Evolutionary conservation across 768 basidiomycete species (phyloP), one percentile per base, ranked within the genome.

Genomic region (Psilocybe cyanescens): DNA sequence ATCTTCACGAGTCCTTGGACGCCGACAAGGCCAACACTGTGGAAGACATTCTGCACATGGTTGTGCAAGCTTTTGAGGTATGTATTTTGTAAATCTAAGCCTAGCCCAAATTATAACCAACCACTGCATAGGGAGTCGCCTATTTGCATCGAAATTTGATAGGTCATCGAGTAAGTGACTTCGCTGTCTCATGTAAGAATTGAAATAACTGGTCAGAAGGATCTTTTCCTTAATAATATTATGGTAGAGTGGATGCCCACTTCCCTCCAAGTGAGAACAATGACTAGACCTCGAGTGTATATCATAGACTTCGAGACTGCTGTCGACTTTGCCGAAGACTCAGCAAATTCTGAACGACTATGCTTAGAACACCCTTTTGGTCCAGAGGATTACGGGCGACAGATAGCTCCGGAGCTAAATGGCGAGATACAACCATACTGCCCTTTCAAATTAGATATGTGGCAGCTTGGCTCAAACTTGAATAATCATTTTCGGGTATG

Each of bases 241-340:
- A 35, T 62, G 33, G 19, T 66, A 6, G 58, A 66, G 45, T 66
- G 61, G 61, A 24, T 53, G 5, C 61, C 65, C 4, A 33, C 24
- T 14, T 57, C 58, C 9, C 28, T 64, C 2, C 31, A 8, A 3
- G 30, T 52, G 7, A 33, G 57, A 8, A 3, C 8, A 3, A 29
- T 44, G 3, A 64, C 50, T n/a, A 50, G 65, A 1, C 65, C 61
- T 14, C 47, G 65, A 3, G 59, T 58, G 0, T 66, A 62, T 31
- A 45, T 63, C 46, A 66, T 63, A 8, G 65, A 66, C 16, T 66
- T 63, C 30, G 65, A 66, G 45, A 35, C 56, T 4, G 61, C 65
- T 12, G 59, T 65, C n/a, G 57, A 58, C 4, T 65, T 65, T 41
- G 14, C 57, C 14, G 56, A 54, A 12, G 52, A 59, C 9, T 31